Evolutionary conservation across 495 filamentous ascomycete species (phyloP), one percentile per base, ranked within the genome.

Genomic region (Annulohypoxylon maeteangense): DNA sequence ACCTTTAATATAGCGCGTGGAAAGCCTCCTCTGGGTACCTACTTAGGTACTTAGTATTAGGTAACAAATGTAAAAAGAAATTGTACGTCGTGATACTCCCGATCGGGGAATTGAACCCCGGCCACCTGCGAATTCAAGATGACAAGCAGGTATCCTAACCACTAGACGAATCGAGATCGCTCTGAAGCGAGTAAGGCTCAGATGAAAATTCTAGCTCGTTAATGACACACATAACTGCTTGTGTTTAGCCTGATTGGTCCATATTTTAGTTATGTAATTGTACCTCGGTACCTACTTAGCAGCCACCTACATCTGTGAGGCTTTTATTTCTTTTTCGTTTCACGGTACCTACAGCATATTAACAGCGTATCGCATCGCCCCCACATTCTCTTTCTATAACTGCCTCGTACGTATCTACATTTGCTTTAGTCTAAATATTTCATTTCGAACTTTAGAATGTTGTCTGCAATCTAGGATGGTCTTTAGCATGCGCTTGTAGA

Each of bases 21-120:
- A n/a, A n/a, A n/a, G n/a, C n/a, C n/a, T n/a, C n/a, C n/a, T n/a
- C n/a, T n/a, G n/a, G n/a, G n/a, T n/a, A n/a, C n/a, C n/a, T n/a
- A n/a, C n/a, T n/a, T n/a, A n/a, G n/a, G n/a, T n/a, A n/a, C n/a
- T n/a, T n/a, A n/a, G n/a, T n/a, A n/a, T n/a, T n/a, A n/a, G n/a
- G n/a, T n/a, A n/a, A n/a, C n/a, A n/a, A n/a, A n/a, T n/a, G n/a
- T n/a, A n/a, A n/a, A n/a, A n/a, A n/a, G n/a, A n/a, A n/a, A n/a
- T n/a, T n/a, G n/a, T n/a, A n/a, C n/a, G n/a, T n/a, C n/a, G n/a
- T n/a, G n/a, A n/a, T 32, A n/a, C 76, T 78, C 78, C 71, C 75
- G 71, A 76, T 76, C 73, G 76, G 77, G 78, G 78, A 78, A 79
- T 79, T 71, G 78, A 79, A 79, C 78, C 78, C 78, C 78, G 76